Percentiles rank a stretch among this genome's conserved stretches.
Evolutionary conservation across 345 rosid species (phyloP).

Genomic region (Iberis pinnata): DNA sequence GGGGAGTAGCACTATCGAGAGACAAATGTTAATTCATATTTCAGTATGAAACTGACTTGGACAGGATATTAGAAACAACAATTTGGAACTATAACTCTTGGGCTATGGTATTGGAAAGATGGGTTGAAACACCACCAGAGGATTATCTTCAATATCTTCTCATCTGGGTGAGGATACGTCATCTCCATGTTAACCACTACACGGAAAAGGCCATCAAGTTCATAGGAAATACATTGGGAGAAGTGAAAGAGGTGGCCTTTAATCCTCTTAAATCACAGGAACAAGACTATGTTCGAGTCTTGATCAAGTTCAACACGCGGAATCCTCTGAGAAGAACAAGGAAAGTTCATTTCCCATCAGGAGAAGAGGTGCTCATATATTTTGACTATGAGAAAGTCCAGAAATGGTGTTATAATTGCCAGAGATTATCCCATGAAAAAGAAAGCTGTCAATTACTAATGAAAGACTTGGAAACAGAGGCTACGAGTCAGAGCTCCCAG

Average conservation of each 20-base stretch:
- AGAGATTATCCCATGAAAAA: too few relatives aligned
- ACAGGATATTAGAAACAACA: not conserved
- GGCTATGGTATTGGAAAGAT: not conserved
- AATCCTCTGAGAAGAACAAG: too few relatives aligned
- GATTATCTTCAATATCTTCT: not conserved
- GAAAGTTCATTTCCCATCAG: too few relatives aligned
- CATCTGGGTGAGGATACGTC: not conserved
- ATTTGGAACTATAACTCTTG: not conserved
- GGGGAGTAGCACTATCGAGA: not conserved
- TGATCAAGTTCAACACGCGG: too few relatives aligned
- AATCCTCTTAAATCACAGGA: not conserved
- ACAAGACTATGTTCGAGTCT: too few relatives aligned
- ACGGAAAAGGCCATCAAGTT: not conserved
- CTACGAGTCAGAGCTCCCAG: too few relatives aligned
- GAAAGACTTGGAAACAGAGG: too few relatives aligned
- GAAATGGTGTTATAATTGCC: too few relatives aligned
- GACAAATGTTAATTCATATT: not conserved
- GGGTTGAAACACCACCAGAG: not conserved
- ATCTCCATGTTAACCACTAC: not conserved
- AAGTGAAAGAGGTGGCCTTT: not conserved
- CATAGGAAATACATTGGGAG: not conserved
- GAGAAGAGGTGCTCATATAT: too few relatives aligned
- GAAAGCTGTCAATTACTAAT: too few relatives aligned
- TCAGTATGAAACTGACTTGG: not conserved
- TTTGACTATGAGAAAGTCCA: too few relatives aligned